Evolutionary conservation across 2,329 filamentous ascomycete genomes (phyloP).

Genomic region (Fusarium pseudoanthophilum): DNA sequence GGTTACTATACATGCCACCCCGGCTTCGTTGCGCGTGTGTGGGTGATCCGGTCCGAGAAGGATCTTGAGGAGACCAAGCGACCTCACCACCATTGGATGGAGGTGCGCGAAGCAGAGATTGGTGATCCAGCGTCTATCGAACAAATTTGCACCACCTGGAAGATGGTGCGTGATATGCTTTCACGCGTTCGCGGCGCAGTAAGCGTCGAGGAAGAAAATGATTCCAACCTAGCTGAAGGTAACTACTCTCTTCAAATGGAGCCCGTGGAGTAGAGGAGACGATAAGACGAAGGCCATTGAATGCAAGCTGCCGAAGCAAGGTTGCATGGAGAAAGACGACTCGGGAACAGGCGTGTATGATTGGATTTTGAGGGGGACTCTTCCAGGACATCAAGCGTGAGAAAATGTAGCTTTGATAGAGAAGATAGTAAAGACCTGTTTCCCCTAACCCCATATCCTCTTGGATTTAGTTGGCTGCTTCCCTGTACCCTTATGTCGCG

Average conservation of each 20-base stretch:
- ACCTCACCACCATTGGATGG: neutral
- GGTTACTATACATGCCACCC: neutral
- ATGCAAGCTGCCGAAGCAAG: neutral
- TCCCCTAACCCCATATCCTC: neutral
- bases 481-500: too few relatives aligned
- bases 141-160: neutral
- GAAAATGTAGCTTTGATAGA: too few relatives aligned
- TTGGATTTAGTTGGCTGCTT: accelerated
- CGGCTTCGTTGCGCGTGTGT: neutral
- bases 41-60: accelerated
- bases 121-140: neutral
- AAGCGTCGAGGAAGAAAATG: accelerated
- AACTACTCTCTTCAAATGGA: neutral
- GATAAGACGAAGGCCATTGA: too few relatives aligned
- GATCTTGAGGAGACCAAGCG: neutral
- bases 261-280: accelerated
- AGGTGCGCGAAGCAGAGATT: neutral
- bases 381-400: neutral
- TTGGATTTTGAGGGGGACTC: neutral
- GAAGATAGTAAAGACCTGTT: neutral
- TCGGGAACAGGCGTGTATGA: neutral
- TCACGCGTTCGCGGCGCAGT: neutral
- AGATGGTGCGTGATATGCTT: neutral
- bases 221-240: accelerated
- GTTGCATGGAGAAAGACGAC: neutral